These are phyloP conservation scores for Plectosphaerella plurivora DNA, from an alignment of 2,329 filamentous ascomycete species.

Conservation along the genomic window DNA sequence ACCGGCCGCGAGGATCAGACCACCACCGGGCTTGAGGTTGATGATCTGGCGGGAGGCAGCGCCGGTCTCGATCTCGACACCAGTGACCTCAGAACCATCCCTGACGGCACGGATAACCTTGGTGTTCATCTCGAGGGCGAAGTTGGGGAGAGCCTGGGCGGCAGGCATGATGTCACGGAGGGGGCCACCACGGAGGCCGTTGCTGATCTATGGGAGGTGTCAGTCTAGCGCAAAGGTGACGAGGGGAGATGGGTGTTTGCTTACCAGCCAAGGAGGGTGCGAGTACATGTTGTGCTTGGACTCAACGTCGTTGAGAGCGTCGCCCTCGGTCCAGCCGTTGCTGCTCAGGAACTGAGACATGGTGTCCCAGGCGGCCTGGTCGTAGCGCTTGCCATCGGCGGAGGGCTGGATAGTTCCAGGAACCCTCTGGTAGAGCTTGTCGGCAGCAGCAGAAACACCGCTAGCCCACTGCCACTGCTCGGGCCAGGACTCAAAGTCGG, in stretches of 20 bases:
- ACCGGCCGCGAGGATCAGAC: constrained; percentile 11
- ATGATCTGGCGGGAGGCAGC: constrained; percentile 11
- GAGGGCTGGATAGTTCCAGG: constrained; percentile 13
- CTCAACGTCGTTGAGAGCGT: constrained; percentile 11
- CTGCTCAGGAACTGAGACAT: constrained; percentile 10
- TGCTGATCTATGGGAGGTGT: constrained; percentile 4
- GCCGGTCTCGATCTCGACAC: constrained; percentile 21
- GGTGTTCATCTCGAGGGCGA: constrained; percentile 20
- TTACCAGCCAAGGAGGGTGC: constrained; percentile 11
- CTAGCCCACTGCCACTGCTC: constrained; percentile 12
- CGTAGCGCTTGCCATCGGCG: constrained; percentile 14
- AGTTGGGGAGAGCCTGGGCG: constrained; percentile 29
- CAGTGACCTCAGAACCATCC: constrained; percentile 24
- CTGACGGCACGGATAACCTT: constrained; percentile 14
- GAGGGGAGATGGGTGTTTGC: no score
- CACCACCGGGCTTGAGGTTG: constrained; percentile 11
- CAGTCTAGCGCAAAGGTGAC: not conserved
- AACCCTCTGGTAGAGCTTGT: constrained; percentile 12
- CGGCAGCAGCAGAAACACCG: constrained; percentile 11
- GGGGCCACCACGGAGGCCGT: constrained; percentile 13
- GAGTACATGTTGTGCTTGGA: constrained; percentile 13
- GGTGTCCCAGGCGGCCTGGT: constrained; percentile 11
- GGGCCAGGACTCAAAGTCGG: constrained; percentile 13
- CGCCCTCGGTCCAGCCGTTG: constrained; percentile 12
- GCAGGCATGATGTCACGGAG: constrained; percentile 31